These are phyloP conservation scores for Flaveria floridana DNA, from an alignment of 140 eudicot genomes.

Conservation along the genomic window DNA sequence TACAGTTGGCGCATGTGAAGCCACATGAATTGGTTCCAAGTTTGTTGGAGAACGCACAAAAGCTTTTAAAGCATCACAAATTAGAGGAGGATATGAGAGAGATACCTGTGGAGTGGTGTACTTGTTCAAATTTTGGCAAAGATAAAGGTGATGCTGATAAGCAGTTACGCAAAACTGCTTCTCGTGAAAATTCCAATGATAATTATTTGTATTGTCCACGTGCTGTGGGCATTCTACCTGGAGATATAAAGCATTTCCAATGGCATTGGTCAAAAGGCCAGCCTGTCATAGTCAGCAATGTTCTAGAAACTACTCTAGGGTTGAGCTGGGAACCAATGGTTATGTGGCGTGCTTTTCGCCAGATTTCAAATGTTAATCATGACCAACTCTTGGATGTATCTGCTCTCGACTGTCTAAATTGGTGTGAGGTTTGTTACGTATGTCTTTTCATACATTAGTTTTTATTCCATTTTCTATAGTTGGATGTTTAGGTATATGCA, in stretches of 20 bases:
- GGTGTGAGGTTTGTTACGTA: constrained; percentile 64
- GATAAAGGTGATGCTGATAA: constrained; percentile 22
- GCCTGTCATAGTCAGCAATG: constrained; percentile 76
- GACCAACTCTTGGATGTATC: constrained; percentile 46
- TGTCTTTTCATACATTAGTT: background rate
- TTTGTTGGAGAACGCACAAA: constrained; percentile 45
- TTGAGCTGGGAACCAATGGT: constrained; percentile 98
- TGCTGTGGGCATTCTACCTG: constrained; percentile 47
- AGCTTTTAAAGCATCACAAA: constrained; percentile 32
- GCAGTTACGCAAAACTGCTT: constrained; percentile 58
- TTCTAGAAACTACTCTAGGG: constrained; percentile 67
- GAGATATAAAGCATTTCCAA: constrained; percentile 70
- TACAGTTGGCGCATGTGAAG: constrained; percentile 45
- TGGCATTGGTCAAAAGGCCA: constrained; percentile 88
- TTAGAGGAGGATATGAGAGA: constrained; percentile 30
- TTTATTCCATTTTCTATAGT: background rate
- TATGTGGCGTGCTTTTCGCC: constrained; percentile 97
- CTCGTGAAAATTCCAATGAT: constrained; percentile 52
- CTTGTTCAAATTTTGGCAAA: constrained; percentile 36
- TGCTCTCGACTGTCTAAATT: constrained; percentile 71
- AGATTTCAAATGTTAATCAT: constrained; percentile 39
- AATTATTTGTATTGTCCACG: constrained; percentile 63
- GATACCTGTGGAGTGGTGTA: constrained; percentile 40
- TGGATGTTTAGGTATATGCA: background rate
- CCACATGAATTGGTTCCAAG: constrained; percentile 31